Percentiles rank a stretch among this genome's conserved stretches.
Evolutionary conservation across 2,329 filamentous ascomycete species (phyloP).

Genomic region (Leptoxyphium fumago): DNA sequence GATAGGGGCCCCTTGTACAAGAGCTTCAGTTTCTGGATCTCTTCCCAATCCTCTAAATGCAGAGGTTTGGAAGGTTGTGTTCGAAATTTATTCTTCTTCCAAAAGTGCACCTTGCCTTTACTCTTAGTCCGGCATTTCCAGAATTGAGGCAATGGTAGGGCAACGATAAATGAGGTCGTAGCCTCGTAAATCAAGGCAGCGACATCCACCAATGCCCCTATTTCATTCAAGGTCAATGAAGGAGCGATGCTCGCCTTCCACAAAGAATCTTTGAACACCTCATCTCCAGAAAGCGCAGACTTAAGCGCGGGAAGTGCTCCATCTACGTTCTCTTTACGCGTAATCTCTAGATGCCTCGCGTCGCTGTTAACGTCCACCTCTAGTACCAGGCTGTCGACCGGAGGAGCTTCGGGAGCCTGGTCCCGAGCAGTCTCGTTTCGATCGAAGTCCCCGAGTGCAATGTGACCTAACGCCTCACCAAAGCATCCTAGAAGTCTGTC

Average conservation of each 20-base stretch:
- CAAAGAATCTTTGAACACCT: slow-evolving; percentile 36
- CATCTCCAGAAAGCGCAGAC: slow-evolving; percentile 34
- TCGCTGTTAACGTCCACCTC: slow-evolving; percentile 32
- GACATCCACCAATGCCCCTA: slow-evolving; percentile 42
- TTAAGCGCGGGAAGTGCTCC: slow-evolving; percentile 44
- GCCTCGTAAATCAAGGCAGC: slow-evolving; percentile 42
- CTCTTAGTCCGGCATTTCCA: slow-evolving; percentile 41
- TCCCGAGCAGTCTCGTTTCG: slow-evolving; percentile 7
- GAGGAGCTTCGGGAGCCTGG: slow-evolving; percentile 16
- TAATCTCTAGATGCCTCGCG: slow-evolving; percentile 38
- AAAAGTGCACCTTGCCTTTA: slow-evolving; percentile 28
- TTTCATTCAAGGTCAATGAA: slow-evolving; percentile 35
- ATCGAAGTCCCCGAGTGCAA: slow-evolving; percentile 39
- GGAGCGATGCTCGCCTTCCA: slow-evolving; percentile 42
- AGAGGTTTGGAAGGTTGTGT: slow-evolving; percentile 15
- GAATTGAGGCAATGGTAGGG: slow-evolving; percentile 40
- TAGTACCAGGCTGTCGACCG: slow-evolving; percentile 36
- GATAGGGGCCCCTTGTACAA: slow-evolving; percentile 15
- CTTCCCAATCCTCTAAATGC: slow-evolving; percentile 14
- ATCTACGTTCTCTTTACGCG: slow-evolving; percentile 39
- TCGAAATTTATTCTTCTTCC: slow-evolving; percentile 10
- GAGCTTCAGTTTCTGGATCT: slow-evolving; percentile 14
- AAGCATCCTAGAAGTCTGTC: slow-evolving; percentile 37
- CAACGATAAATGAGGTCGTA: slow-evolving; percentile 34
- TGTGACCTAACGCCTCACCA: slow-evolving; percentile 39